Evolutionary conservation across 2,329 filamentous ascomycete species (phyloP), one percentile per base, ranked within the genome.

Genomic region (Aspergillus bombycis): DNA sequence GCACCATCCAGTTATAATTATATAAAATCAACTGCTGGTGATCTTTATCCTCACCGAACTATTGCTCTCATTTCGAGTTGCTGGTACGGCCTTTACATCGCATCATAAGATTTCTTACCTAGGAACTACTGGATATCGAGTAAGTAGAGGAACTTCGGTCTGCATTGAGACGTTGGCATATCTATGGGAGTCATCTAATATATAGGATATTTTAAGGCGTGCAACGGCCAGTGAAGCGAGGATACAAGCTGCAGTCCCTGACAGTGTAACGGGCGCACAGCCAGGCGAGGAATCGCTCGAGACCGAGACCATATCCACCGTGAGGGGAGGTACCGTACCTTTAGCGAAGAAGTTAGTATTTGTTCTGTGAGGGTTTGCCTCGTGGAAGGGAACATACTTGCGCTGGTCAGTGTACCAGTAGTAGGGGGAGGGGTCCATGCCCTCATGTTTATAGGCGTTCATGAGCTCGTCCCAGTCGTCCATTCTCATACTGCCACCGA

Each of bases 321-420:
- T 98, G 94, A 32, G 93, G 93, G 52, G 91, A 93, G 60, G 91
- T 93, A 61, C 95, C 95, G 76, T 98, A 97, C 80, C 91, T 93
- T 67, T 48, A 48, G 66, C 36, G 21, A 36, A 23, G 45, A 11
- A 36, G 38, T 50, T 34, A 62, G 50, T 68, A 56, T 14, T 32
- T 23, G 41, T 68, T 23, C 54, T 43, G 48, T 30, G 26, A 16
- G 57, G 21, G 5, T 45, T 19, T n/a, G 7, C 21, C 8, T n/a
- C 16, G 6, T 34, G 36, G 52, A 5, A 54, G 41, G 55, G 64
- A 65, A 88, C 90, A 84, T 81, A 94, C 92, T 95, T 96, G 77
- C 94, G 86, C 86, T 97, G 93, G 81, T 97, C 95, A 36, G 93
- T 96, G 83, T 98, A 99, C 95, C 95, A 99, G 85, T 96, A 98